phyloP scores from a whole-genome alignment of 2,329 filamentous ascomycete genomes.

The Fusarium sp. region DNA sequence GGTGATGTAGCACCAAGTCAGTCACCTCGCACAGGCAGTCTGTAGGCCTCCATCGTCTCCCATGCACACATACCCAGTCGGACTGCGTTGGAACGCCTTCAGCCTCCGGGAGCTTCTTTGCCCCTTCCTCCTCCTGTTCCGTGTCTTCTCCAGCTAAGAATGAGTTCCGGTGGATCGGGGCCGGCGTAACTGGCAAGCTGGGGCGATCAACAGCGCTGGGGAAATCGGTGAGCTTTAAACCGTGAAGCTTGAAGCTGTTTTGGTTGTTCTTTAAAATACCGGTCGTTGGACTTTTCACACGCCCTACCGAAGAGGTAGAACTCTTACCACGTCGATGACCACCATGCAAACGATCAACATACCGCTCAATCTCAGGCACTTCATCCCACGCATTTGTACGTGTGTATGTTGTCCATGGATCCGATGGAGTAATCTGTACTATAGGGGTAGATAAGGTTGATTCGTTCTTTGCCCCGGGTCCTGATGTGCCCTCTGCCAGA shows the following conservation, averaged over 20 bases:
- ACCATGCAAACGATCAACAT: slow-evolving; percentile 82
- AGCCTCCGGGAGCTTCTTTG: slow-evolving; percentile 76
- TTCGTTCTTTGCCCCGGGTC: slow-evolving; percentile 53
- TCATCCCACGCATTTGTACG: slow-evolving; percentile 93
- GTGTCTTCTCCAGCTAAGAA: slow-evolving; percentile 71
- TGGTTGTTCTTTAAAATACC: slow-evolving; percentile 26
- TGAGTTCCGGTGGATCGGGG: slow-evolving; percentile 76
- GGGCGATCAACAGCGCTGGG: slow-evolving; percentile 85
- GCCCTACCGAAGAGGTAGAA: slow-evolving; percentile 43
- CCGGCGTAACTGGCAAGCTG: slow-evolving; percentile 90
- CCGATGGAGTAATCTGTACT: slow-evolving; percentile 61
- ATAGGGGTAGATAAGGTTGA: slow-evolving; percentile 64
- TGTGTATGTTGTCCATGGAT: slow-evolving; percentile 80
- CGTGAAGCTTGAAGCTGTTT: slow-evolving; percentile 37
- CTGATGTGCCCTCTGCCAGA: slow-evolving; percentile 51
- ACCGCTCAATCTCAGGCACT: slow-evolving; percentile 86
- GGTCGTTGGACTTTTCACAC: slow-evolving; percentile 37
- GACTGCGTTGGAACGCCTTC: slow-evolving; percentile 87
- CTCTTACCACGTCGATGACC: slow-evolving; percentile 64
- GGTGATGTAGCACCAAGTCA: slow-evolving; percentile 64
- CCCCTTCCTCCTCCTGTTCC: slow-evolving; percentile 62
- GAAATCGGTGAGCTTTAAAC: slow-evolving; percentile 86
- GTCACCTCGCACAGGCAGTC: slow-evolving; percentile 69
- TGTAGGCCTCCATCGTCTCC: slow-evolving; percentile 61
- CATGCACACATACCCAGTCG: slow-evolving; percentile 91